Conservation (phyloP, 306 rosid genomes). For the Rosa multiflora region DNA sequence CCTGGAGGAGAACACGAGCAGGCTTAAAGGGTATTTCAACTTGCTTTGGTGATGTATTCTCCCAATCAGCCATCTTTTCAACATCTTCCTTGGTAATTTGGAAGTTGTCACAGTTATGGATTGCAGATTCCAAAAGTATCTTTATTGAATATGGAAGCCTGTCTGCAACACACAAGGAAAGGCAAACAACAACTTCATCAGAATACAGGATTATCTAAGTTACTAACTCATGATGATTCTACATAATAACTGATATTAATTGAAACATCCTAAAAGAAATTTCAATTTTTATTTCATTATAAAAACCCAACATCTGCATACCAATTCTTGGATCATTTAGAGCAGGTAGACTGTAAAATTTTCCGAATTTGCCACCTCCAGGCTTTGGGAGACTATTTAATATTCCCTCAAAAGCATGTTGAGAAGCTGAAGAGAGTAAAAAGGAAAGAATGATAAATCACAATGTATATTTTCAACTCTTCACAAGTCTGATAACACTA, state of each 20-base stretch:
- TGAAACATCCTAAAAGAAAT: background rate
- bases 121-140: conserved; percentile 30
- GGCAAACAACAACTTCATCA: background rate
- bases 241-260: background rate
- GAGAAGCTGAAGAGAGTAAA: conserved; percentile 22
- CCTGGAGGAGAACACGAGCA: conserved; percentile 2
- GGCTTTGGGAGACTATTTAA: background rate
- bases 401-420: conserved; percentile 25
- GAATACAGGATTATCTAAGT: background rate
- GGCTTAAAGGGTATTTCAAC: conserved; percentile 1
- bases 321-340: conserved; percentile 32
- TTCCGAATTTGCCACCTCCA: too few relatives aligned
- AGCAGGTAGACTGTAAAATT: conserved; percentile 16
- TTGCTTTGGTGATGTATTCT: conserved; percentile 8
- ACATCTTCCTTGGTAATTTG: conserved; percentile 3
- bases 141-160: conserved; percentile 30
- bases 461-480: background rate
- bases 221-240: too few relatives aligned
- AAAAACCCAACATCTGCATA: background rate
- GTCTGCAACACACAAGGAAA: background rate
- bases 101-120: background rate
- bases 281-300: background rate
- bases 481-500: too few relatives aligned
- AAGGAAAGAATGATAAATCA: background rate
- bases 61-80: conserved; percentile 6